Base-by-base conservation (phyloP, 2,329 filamentous ascomycete genomes). In the Sporothrix luriei region DNA sequence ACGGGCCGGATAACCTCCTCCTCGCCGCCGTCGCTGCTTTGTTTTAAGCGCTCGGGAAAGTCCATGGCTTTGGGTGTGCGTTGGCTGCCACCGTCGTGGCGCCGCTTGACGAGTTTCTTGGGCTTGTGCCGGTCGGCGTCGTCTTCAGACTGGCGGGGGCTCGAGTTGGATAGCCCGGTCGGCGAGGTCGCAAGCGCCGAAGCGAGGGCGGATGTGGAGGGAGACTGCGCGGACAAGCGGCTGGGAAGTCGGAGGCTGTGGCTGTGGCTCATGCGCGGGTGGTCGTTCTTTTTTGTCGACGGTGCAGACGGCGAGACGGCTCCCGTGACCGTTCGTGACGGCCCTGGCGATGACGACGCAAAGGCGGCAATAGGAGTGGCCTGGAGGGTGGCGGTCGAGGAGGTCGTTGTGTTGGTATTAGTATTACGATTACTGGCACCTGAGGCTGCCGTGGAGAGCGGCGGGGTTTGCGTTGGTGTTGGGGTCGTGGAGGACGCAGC, bases 21-120 rank as follows among this genome's bases (percentile, higher is more conserved):
- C 21, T 80, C 80, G n/a, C 80, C 57, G 14, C 40, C 80, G 70
- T 85, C 81, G 69, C 83, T 84, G 72, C 79, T 82, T 61, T 83
- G 81, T 75, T 81, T 82, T 49, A 88, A 77, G 21, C 82, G 82
- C 29, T 87, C 85, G 14, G 86, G 86, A 6, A 88, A 80, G 70
- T 85, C 82, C 79, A 84, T 81, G 14, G 80, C 80, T 2, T 33
- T 33, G 57, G 16, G 46, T 24, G 57, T 52, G 26, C 59, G 16
- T 11, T 49, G 67, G 59, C 79, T 77, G 19, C 77, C 75, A 46
- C 80, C 79, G 72, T 79, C 79, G 46, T 76, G 80, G 54, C 79
- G 79, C 71, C 78, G 82, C 76, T 82, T 84, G 46, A 80, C 80
- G 19, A 85, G 79, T 74, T 80, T 85, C 67, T 62, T 65, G 29